Evolutionary conservation across 768 basidiomycete species (phyloP).

Genomic region (Harrya chromipes): DNA sequence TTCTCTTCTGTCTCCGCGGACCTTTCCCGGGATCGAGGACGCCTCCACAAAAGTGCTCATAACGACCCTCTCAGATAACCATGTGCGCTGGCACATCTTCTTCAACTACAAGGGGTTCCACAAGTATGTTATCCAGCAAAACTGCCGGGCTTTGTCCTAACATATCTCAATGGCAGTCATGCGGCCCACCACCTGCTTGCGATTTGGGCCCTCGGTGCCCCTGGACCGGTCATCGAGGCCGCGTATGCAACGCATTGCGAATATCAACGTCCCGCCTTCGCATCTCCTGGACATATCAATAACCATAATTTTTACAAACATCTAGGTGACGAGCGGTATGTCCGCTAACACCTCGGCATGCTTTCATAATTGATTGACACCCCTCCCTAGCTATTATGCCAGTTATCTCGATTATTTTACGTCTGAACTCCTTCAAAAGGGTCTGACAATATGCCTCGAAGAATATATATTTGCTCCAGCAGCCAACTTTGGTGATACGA

Average conservation of each 20-base stretch:
- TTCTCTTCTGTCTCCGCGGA: slow-evolving; percentile 32
- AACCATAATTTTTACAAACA: slow-evolving; percentile 49
- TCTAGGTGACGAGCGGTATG: slow-evolving; percentile 55
- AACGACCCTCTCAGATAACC: slow-evolving; percentile 46
- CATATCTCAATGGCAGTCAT: slow-evolving; percentile 40
- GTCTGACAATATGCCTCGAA: slow-evolving; percentile 44
- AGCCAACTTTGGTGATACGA: slow-evolving; percentile 37
- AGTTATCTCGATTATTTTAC: slow-evolving; percentile 59
- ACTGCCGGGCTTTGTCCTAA: slow-evolving; percentile 10
- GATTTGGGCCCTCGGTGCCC: slow-evolving; percentile 59
- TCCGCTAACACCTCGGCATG: not conserved
- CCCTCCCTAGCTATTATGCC: slow-evolving; percentile 49
- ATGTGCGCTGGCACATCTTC: slow-evolving; percentile 52
- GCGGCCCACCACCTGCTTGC: slow-evolving; percentile 55
- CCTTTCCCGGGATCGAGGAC: slow-evolving; percentile 34
- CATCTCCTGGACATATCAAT: slow-evolving; percentile 19
- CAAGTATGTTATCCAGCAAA: slow-evolving; percentile 22
- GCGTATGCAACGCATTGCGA: slow-evolving; percentile 41
- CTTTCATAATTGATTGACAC: not conserved
- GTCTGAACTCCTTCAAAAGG: slow-evolving; percentile 39
- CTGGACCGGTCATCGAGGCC: slow-evolving; percentile 37
- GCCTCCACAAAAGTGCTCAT: slow-evolving; percentile 40
- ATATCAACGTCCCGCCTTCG: slow-evolving; percentile 37
- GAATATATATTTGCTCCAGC: slow-evolving; percentile 52
- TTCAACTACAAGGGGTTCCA: slow-evolving; percentile 41